These are phyloP conservation scores for Ilyonectria sp. DNA, from an alignment of 2,329 filamentous ascomycete genomes.

Conservation along the genomic window DNA sequence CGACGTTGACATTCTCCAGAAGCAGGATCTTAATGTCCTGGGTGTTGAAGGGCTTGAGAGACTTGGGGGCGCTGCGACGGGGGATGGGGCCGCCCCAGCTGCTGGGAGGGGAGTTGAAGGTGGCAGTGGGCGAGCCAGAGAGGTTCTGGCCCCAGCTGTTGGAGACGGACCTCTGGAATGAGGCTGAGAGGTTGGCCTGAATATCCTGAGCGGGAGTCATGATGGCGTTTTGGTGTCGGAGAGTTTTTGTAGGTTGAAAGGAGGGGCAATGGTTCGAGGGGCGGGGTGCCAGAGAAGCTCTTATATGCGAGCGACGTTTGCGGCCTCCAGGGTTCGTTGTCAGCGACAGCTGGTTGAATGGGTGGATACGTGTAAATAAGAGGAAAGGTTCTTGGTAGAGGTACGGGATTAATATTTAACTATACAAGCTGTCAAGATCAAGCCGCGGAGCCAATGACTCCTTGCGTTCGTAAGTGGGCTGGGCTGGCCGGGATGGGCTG, in stretches of 20 bases:
- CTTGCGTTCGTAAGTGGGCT: conserved; percentile 23
- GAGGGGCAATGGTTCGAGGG: conserved; percentile 14
- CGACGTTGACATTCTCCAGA: conserved; percentile 95
- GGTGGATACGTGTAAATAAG: background rate
- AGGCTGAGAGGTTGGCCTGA: conserved; percentile 52
- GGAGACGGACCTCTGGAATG: conserved; percentile 60
- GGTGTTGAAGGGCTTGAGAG: conserved; percentile 94
- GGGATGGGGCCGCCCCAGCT: conserved; percentile 68
- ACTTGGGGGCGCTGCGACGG: conserved; percentile 70
- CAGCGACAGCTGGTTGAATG: background rate
- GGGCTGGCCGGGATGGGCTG: background rate
- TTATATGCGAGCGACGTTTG: conserved; percentile 26
- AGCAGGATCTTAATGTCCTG: conserved; percentile 97
- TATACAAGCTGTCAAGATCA: background rate
- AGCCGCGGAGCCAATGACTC: conserved; percentile 23
- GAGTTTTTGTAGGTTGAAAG: conserved; percentile 36
- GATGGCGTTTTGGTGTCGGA: conserved; percentile 45
- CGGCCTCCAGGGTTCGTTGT: background rate
- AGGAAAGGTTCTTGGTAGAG: background rate
- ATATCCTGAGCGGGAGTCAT: conserved; percentile 67
- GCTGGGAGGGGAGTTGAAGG: conserved; percentile 81
- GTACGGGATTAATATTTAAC: conserved; percentile 4
- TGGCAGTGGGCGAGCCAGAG: conserved; percentile 81
- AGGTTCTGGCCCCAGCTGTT: conserved; percentile 73
- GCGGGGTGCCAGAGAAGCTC: conserved; percentile 19